A percentile compares a stretch with the other conserved stretches of the same genome.
These are phyloP conservation scores for Apophysomyces sp. DNA, from an alignment of 371 early-diverging fungal species.

Conservation along the genomic window DNA sequence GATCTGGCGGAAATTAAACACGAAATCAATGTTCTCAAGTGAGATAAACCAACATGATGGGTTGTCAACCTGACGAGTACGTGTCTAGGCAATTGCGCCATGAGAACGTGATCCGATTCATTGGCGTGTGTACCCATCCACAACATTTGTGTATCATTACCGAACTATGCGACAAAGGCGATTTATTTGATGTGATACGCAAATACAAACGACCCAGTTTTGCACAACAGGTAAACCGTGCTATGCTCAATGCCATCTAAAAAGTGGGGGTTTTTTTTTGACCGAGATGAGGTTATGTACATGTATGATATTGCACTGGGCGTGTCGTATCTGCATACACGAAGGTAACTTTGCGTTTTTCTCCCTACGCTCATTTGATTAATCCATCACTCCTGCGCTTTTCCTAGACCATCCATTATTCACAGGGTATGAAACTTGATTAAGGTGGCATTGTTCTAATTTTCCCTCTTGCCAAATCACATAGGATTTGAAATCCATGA, in stretches of 20 bases:
- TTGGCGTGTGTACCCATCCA: constrained; percentile 71
- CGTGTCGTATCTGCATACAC: constrained; percentile 67
- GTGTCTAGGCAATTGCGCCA: constrained; percentile 65
- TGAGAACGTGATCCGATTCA: constrained; percentile 75
- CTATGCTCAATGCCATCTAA: background rate
- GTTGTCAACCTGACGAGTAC: no score
- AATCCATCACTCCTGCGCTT: background rate
- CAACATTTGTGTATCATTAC: constrained; percentile 74
- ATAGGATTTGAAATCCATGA: constrained; percentile 88
- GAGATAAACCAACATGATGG: constrained; percentile 7
- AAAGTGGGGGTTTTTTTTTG: background rate
- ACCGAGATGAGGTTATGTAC: constrained; percentile 51
- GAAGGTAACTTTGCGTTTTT: no score
- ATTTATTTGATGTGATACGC: constrained; percentile 76
- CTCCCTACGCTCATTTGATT: no score
- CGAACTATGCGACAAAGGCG: constrained; percentile 75
- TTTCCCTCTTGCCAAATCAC: no score
- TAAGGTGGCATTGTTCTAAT: no score
- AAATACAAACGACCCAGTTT: constrained; percentile 62
- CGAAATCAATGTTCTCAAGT: constrained; percentile 78
- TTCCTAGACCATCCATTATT: constrained; percentile 44
- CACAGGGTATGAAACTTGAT: no score
- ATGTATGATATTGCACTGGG: constrained; percentile 86
- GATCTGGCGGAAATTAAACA: constrained; percentile 76
- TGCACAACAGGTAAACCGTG: constrained; percentile 47